phyloP scores from a whole-genome alignment of 805 yeast genomes.

The Kazachstania taianensis region DNA sequence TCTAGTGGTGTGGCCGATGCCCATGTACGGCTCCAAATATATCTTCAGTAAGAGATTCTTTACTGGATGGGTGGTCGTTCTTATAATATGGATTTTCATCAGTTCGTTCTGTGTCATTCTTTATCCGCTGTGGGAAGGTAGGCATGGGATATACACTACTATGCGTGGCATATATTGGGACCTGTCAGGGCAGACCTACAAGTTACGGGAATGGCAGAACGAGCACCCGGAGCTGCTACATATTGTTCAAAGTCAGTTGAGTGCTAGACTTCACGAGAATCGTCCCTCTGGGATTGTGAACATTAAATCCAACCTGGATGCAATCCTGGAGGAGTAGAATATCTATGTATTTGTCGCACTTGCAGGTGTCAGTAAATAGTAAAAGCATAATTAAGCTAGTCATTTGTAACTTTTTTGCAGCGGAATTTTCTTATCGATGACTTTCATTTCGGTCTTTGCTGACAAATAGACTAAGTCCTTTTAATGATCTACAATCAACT shows the following conservation, averaged over 20 bases:
- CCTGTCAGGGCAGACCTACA: conserved; percentile 60
- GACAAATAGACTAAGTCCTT: too few relatives aligned
- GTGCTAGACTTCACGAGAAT: conserved; percentile 25
- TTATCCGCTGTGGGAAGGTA: conserved; percentile 67
- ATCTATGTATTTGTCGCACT: too few relatives aligned
- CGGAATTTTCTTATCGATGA: too few relatives aligned
- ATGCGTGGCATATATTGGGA: conserved; percentile 82
- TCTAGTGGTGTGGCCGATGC: conserved; percentile 84
- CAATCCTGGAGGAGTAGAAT: too few relatives aligned
- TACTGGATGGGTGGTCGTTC: conserved; percentile 82
- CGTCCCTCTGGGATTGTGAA: background rate
- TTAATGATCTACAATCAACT: too few relatives aligned
- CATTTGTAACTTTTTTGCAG: too few relatives aligned
- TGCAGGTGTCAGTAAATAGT: too few relatives aligned
- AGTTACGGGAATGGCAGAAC: conserved; percentile 66
- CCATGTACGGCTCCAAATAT: conserved; percentile 78
- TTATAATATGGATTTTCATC: conserved; percentile 71
- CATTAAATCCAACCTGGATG: background rate
- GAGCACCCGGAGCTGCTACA: conserved; percentile 66
- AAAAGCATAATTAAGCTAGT: too few relatives aligned
- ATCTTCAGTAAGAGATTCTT: conserved; percentile 67
- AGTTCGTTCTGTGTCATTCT: conserved; percentile 53
- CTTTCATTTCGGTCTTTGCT: too few relatives aligned
- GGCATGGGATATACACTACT: conserved; percentile 53
- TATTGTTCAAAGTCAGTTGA: conserved; percentile 58